Percentiles rank a stretch among this genome's conserved stretches.
Conservation (phyloP, 2,329 filamentous ascomycete genomes). For the Cercospora beticola region DNA sequence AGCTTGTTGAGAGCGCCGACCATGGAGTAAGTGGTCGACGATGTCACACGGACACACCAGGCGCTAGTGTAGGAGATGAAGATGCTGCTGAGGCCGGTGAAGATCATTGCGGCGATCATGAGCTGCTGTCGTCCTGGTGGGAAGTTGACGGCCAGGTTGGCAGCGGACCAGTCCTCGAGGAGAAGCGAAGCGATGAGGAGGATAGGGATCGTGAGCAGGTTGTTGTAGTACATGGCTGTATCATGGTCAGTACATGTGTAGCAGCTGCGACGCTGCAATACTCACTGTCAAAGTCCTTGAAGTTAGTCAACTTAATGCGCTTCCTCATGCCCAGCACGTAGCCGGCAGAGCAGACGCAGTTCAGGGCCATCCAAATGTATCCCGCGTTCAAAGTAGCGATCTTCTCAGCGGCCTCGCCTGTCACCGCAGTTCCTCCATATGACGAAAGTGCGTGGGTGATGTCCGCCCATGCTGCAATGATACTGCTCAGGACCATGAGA, state of each 20-base stretch:
- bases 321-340: constrained; percentile 95
- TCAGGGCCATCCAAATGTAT: constrained; percentile 97
- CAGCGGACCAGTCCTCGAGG: constrained; percentile 86
- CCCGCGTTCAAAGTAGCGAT: constrained; percentile 90
- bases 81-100: constrained; percentile 88
- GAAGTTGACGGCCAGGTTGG: constrained; percentile 85
- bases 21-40: constrained; percentile 98
- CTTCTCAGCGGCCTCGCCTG: constrained; percentile 62
- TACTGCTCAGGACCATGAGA: constrained; percentile 90
- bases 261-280: constrained; percentile 32
- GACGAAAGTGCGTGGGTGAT: constrained; percentile 76
- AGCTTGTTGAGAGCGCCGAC: constrained; percentile 98
- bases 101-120: constrained; percentile 83
- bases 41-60: constrained; percentile 97
- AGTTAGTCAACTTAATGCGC: constrained; percentile 98
- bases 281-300: constrained; percentile 99
- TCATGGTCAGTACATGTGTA: background rate
- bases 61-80: constrained; percentile 99
- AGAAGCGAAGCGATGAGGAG: constrained; percentile 78
- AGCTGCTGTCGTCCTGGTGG: constrained; percentile 71
- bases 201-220: constrained; percentile 91
- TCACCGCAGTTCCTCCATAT: constrained; percentile 47
- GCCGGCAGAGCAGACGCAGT: constrained; percentile 89
- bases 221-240: constrained; percentile 99
- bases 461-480: constrained; percentile 96